Evolutionary conservation across 2,329 filamentous ascomycete species (phyloP), one percentile per base, ranked within the genome.

Genomic region (Coniochaeta sp.): DNA sequence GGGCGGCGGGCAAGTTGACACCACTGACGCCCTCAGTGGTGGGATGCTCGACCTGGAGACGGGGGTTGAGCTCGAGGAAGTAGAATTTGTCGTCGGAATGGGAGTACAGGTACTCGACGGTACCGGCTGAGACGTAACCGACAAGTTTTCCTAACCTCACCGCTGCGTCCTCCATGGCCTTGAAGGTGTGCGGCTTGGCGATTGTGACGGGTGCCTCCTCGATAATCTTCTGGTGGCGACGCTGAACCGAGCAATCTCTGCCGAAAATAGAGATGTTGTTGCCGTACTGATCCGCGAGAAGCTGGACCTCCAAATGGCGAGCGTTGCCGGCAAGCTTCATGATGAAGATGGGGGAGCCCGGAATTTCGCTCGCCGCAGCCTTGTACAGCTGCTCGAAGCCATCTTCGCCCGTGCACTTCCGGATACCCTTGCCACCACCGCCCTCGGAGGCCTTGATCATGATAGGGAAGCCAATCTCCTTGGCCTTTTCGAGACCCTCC

Each of bases 361-460:
- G 95, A 60, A 99, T 97, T 71, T 99, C 95, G 70, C 87, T 95
- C 5, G 94, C 91, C 20, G 95, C 94, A 45, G 92, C 94, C 71
- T 95, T 94, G 80, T 97, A 99, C 45, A 97, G 78, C 60, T 79
- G 77, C 66, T 87, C 79, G 63, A 99, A 99, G 57, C 87, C 85
- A 38, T 92, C 86, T 68, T 96, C 91, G 55, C 78, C 78, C 56
- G 89, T 78, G 60, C 94, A 94, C 75, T 97, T 96, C 68, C 95
- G 90, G 67, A 99, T 99, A 80, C 94, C 94, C 78, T 99, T 99
- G 68, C 94, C 94, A 75, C 94, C 94, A 75, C 94, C 94, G 74
- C 94, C 94, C 77, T 99, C 94, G 3, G 94, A 97, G n/a, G 94
- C 94, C 79, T 99, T 99, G 70, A 99, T 90, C 94, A 99, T 99